Conservation (phyloP, 164 flowering plant genomes). For the Vitis cinerea region DNA sequence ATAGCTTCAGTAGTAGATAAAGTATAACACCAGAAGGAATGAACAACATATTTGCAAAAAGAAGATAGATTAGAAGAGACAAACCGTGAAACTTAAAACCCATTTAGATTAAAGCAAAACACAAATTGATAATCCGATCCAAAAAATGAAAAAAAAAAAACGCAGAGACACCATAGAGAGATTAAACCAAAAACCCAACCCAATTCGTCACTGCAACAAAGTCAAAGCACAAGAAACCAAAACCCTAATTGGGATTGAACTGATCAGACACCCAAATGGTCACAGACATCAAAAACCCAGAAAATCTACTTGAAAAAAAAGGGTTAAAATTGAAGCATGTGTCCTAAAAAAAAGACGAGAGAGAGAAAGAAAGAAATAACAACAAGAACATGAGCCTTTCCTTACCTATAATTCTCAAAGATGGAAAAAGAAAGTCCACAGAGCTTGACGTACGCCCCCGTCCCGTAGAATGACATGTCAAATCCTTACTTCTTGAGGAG, state of each 20-base stretch:
- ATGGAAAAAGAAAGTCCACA: too few species aligned
- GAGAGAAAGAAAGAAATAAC: too few species aligned
- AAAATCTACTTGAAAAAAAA: too few species aligned
- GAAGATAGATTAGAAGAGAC: not conserved
- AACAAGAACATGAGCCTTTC: too few species aligned
- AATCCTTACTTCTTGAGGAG: too few species aligned
- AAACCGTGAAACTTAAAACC: not conserved
- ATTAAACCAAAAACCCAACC: not conserved
- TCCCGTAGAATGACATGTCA: too few species aligned
- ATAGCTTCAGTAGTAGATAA: not conserved
- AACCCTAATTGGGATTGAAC: slow-evolving; percentile 7
- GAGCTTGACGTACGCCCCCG: too few species aligned
- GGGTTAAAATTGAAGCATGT: too few species aligned
- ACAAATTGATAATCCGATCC: not conserved
- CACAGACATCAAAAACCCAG: too few species aligned
- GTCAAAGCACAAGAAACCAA: not conserved
- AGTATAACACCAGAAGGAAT: not conserved
- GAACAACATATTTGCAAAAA: not conserved
- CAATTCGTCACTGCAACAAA: not conserved
- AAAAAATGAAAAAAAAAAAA: not conserved
- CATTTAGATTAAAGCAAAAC: not conserved
- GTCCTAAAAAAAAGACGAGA: too few species aligned
- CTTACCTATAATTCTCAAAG: too few species aligned
- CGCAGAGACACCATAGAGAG: not conserved
- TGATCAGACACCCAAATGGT: too few species aligned